phyloP scores from a whole-genome alignment of 345 rosid genomes.

The Brassica nigra region DNA sequence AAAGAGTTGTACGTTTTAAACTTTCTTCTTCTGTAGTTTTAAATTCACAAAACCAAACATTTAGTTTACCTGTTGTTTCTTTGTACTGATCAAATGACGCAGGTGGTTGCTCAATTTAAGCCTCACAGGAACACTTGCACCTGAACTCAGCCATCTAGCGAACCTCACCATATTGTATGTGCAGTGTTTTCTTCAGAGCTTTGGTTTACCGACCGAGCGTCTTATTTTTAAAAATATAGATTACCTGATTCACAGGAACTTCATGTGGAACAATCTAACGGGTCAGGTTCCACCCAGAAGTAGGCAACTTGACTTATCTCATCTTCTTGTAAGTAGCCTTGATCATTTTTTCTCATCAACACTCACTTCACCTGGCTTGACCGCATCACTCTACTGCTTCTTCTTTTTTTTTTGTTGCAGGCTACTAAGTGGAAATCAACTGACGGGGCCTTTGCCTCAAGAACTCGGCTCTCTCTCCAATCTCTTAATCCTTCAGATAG shows the following conservation, averaged over 20 bases:
- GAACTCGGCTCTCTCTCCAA: conserved; percentile 53
- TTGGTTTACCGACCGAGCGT: background rate
- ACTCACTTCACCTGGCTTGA: background rate
- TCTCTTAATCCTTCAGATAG: conserved; percentile 46
- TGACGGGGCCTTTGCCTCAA: conserved; percentile 49
- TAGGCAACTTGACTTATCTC: conserved; percentile 45
- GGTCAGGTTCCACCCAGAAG: conserved; percentile 51
- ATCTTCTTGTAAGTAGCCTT: conserved; percentile 43
- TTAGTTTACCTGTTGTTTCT: background rate
- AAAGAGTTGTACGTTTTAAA: conserved; percentile 52
- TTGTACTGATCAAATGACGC: conserved; percentile 13
- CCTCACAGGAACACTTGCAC: conserved; percentile 44
- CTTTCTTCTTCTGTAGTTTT: background rate
- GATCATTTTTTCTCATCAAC: background rate
- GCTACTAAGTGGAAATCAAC: conserved; percentile 54
- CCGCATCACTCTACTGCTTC: background rate
- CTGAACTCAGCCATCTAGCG: conserved; percentile 45
- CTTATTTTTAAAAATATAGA: background rate
- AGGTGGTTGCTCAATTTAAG: conserved; percentile 47
- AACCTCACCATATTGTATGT: conserved; percentile 42
- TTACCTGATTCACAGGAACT: conserved; percentile 40
- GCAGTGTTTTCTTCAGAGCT: background rate
- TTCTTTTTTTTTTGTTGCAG: conserved; percentile 22
- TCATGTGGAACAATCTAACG: conserved; percentile 53
- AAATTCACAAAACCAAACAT: background rate